phyloP scores from a whole-genome alignment of 352 stramenopile genomes.

The Stramenopiles sp. region DNA sequence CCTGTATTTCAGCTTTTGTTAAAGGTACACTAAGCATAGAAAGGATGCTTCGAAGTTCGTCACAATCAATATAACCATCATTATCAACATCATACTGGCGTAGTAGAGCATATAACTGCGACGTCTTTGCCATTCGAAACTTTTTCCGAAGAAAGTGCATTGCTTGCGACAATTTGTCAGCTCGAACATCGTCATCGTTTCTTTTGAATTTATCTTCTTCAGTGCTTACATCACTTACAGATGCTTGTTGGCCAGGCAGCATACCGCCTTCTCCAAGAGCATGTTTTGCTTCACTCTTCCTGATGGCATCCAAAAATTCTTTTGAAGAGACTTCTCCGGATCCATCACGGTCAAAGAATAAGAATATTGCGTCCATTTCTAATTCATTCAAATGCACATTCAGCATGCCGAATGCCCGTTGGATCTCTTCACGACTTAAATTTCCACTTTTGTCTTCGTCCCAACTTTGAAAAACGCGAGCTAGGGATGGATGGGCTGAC shows the following conservation, averaged over 20 bases:
- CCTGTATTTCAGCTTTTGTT: not conserved
- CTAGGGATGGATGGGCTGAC: not conserved
- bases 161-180: not conserved
- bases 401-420: not conserved
- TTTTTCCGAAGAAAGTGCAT: not conserved
- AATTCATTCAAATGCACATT: not conserved
- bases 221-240: not conserved
- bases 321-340: not conserved
- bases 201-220: not conserved
- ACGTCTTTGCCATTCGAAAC: not conserved
- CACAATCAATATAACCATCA: not conserved
- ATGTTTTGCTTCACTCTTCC: not conserved
- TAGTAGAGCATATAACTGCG: not conserved
- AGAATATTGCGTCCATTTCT: not conserved
- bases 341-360: not conserved
- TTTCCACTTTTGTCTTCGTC: not conserved
- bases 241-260: not conserved
- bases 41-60: not conserved
- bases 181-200: not conserved
- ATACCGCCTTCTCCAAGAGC: not conserved
- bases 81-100: not conserved
- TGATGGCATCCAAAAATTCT: not conserved
- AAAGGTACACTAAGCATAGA: not conserved
- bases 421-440: not conserved
- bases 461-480: not conserved